A percentile compares a stretch with the other conserved stretches of the same genome.
Evolutionary conservation across 2,329 filamentous ascomycete genomes (phyloP).

Genomic region (Lachnellula hyalina): DNA sequence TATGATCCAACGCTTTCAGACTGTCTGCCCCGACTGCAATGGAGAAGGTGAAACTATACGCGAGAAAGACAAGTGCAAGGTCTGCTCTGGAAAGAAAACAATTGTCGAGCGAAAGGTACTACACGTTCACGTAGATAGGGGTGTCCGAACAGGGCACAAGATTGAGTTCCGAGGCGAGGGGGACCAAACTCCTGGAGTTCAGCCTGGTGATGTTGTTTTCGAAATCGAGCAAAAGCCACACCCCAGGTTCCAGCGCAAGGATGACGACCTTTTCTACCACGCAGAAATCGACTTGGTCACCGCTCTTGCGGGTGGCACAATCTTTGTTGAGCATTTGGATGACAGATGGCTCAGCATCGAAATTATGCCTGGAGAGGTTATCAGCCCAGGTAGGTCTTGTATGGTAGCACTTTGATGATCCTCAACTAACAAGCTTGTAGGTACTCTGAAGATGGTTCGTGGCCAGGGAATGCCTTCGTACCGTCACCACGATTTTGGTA

Average conservation of each 20-base stretch:
- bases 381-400: constrained; percentile 71
- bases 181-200: constrained; percentile 88
- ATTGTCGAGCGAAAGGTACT: constrained; percentile 95
- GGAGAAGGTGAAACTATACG: constrained; percentile 96
- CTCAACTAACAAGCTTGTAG: constrained; percentile 41
- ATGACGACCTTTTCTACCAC: constrained; percentile 92
- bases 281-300: constrained; percentile 95
- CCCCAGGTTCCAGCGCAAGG: constrained; percentile 86
- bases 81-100: constrained; percentile 96
- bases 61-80: constrained; percentile 97
- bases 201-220: constrained; percentile 94
- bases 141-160: constrained; percentile 89
- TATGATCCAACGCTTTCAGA: constrained; percentile 99
- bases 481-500: constrained; percentile 91
- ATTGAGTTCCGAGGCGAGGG: constrained; percentile 96
- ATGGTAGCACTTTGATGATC: constrained; percentile 6
- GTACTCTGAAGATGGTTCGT: constrained; percentile 85
- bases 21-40: constrained; percentile 95
- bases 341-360: constrained; percentile 94
- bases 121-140: constrained; percentile 94
- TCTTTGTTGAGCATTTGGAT: constrained; percentile 94
- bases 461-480: constrained; percentile 97
- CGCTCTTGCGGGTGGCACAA: constrained; percentile 82
- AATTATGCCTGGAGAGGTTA: constrained; percentile 90
- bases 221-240: constrained; percentile 99